phyloP scores from a whole-genome alignment of 306 rosid genomes.

The Cucurbita ficifolia region DNA sequence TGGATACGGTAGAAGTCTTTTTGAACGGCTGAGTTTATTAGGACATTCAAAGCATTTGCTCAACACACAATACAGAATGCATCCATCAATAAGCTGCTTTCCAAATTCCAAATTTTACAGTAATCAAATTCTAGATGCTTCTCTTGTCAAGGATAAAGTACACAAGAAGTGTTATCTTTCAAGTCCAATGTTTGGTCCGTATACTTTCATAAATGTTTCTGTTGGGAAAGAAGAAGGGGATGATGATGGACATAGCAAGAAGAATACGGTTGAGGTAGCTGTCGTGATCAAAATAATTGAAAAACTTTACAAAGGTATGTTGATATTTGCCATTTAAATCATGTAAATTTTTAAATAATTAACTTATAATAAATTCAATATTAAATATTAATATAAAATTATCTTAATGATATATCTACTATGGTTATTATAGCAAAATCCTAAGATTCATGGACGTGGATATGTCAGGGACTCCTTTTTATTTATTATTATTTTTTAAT shows the following conservation, averaged over 20 bases:
- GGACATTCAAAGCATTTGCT: conserved; percentile 45
- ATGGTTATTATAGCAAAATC: too few relatives aligned
- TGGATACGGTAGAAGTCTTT: conserved; percentile 65
- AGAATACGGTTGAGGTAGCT: conserved; percentile 56
- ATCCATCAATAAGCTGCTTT: conserved; percentile 63
- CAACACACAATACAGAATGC: conserved; percentile 68
- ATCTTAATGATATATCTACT: too few relatives aligned
- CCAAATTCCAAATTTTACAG: conserved; percentile 49
- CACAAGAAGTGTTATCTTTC: conserved; percentile 36
- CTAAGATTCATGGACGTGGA: too few relatives aligned
- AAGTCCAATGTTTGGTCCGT: conserved; percentile 51
- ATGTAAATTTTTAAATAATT: too few relatives aligned
- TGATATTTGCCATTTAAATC: neutral
- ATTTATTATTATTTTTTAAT: too few relatives aligned
- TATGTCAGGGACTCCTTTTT: too few relatives aligned
- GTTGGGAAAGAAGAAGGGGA: conserved; percentile 65
- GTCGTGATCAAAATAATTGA: conserved; percentile 35
- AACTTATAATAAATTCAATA: too few relatives aligned
- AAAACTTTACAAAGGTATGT: conserved; percentile 42
- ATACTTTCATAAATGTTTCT: conserved; percentile 48
- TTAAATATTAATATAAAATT: too few relatives aligned
- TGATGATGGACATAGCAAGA: conserved; percentile 53
- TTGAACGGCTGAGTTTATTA: conserved; percentile 41
- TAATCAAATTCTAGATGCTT: conserved; percentile 39
- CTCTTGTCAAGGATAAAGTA: conserved; percentile 30